Percentiles rank a stretch among this genome's conserved stretches.
phyloP scores from a whole-genome alignment of 2,329 filamentous ascomycete species.

The Akanthomyces dipterigenus region DNA sequence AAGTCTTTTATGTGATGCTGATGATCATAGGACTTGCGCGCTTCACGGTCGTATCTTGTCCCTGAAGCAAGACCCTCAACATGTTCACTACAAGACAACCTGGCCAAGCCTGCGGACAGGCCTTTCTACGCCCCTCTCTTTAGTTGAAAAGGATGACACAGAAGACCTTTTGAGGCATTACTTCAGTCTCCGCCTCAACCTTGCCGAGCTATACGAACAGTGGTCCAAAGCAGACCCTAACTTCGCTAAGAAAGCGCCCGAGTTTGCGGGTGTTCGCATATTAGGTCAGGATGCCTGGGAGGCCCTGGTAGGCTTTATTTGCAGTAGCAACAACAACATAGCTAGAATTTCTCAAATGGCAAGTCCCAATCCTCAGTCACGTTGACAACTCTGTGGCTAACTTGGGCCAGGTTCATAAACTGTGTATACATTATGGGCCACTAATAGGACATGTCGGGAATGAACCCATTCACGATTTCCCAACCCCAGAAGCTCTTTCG shows the following conservation, averaged over 20 bases:
- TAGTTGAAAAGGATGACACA: slow-evolving; percentile 53
- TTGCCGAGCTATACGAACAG: slow-evolving; percentile 69
- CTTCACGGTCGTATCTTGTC: slow-evolving; percentile 80
- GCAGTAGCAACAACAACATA: slow-evolving; percentile 99
- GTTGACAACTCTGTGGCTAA: not conserved
- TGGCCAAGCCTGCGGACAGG: slow-evolving; percentile 37
- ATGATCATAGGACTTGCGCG: slow-evolving; percentile 61
- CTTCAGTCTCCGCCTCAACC: slow-evolving; percentile 75
- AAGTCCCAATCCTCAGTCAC: slow-evolving; percentile 10
- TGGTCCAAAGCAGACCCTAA: slow-evolving; percentile 85
- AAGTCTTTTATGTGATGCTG: slow-evolving; percentile 1
- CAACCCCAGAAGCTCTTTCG: slow-evolving; percentile 65
- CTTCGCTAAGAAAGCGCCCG: slow-evolving; percentile 78
- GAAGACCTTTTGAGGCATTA: slow-evolving; percentile 72
- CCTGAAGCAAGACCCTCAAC: slow-evolving; percentile 70
- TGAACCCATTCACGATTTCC: slow-evolving; percentile 80
- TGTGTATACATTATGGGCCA: slow-evolving; percentile 79
- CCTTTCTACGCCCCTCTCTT: slow-evolving; percentile 12
- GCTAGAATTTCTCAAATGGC: slow-evolving; percentile 93
- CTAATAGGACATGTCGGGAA: slow-evolving; percentile 64
- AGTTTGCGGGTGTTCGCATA: slow-evolving; percentile 87
- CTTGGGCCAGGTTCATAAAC: slow-evolving; percentile 62
- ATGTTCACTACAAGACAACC: slow-evolving; percentile 73
- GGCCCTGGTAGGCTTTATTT: slow-evolving; percentile 87
- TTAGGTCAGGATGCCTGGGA: slow-evolving; percentile 96